Conservation (phyloP, 2,329 filamentous ascomycete species). For the Pseudogymnoascus sp. region DNA sequence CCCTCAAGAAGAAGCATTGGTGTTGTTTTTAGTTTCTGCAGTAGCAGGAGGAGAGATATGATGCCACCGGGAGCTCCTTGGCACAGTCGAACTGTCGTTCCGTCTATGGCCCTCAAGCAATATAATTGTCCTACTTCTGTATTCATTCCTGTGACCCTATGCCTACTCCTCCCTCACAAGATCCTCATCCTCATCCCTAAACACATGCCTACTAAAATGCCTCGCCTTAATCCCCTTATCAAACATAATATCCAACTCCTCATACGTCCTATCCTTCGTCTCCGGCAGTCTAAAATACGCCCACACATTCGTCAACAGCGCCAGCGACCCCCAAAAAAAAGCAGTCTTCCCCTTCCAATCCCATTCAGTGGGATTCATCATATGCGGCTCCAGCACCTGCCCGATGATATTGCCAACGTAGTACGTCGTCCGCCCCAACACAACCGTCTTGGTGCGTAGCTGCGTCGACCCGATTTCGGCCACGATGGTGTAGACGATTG, state of each 20-base stretch:
- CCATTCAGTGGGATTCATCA: constrained; percentile 27
- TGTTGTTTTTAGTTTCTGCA: too few relatives aligned
- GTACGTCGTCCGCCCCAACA: constrained; percentile 32
- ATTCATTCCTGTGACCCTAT: neutral
- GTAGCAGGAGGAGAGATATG: too few relatives aligned
- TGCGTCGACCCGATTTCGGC: constrained; percentile 32
- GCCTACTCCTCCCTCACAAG: too few relatives aligned
- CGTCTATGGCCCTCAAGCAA: too few relatives aligned
- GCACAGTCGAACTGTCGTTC: too few relatives aligned
- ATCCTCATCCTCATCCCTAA: neutral
- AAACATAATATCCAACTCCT: constrained; percentile 76
- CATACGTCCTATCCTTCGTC: constrained; percentile 53
- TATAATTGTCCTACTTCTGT: neutral
- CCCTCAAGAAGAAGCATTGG: too few relatives aligned
- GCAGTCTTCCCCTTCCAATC: constrained; percentile 32
- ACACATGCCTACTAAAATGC: constrained; percentile 50
- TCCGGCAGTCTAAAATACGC: constrained; percentile 43
- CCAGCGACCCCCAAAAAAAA: constrained; percentile 34
- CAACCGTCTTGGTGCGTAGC: constrained; percentile 32
- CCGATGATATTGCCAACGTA: constrained; percentile 25
- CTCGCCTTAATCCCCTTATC: constrained; percentile 62
- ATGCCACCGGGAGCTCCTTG: too few relatives aligned
- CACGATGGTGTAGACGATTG: constrained; percentile 32
- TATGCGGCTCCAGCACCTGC: constrained; percentile 25
- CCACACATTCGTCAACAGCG: constrained; percentile 35